Percentiles rank a stretch among this genome's conserved stretches.
These are phyloP conservation scores for Dysphania ambrosioides DNA, from an alignment of 148 eudicot species.

Conservation along the genomic window DNA sequence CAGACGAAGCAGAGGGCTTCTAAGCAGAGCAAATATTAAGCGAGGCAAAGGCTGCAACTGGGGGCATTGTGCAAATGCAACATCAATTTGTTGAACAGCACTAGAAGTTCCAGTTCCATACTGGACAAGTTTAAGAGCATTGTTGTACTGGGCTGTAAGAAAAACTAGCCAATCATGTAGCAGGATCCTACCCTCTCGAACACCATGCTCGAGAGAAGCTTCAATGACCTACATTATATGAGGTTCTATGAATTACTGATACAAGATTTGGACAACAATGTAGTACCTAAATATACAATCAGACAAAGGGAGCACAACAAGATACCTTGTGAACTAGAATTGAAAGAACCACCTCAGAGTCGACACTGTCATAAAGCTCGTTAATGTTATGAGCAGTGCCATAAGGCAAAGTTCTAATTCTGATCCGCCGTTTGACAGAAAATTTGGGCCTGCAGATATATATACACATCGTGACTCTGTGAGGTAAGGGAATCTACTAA, in stretches of 20 bases:
- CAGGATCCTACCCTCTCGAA: conserved; percentile 90
- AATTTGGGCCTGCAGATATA: conserved; percentile 61
- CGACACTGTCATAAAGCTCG: conserved; percentile 94
- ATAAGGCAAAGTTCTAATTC: conserved; percentile 83
- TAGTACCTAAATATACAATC: neutral
- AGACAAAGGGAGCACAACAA: neutral
- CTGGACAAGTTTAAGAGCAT: conserved; percentile 66
- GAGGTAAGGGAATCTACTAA: neutral
- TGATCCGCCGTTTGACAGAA: conserved; percentile 69
- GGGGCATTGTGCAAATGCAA: conserved; percentile 80
- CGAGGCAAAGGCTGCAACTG: conserved; percentile 92
- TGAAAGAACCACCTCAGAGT: conserved; percentile 88
- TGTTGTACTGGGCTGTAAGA: conserved; percentile 87
- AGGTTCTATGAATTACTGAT: conserved; percentile 3
- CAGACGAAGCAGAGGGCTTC: conserved; percentile 88
- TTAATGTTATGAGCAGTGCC: conserved; percentile 76
- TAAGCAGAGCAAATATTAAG: conserved; percentile 85
- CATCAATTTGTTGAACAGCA: conserved; percentile 57
- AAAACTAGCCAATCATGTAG: conserved; percentile 98
- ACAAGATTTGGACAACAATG: neutral
- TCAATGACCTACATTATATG: conserved; percentile 65
- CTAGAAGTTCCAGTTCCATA: conserved; percentile 48
- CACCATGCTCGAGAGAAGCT: conserved; percentile 89
- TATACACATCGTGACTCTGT: conserved; percentile 11
- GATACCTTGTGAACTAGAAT: conserved; percentile 92